Base-by-base conservation (phyloP, 129 eudicot genomes). In the Heracleum sosnowskyi region DNA sequence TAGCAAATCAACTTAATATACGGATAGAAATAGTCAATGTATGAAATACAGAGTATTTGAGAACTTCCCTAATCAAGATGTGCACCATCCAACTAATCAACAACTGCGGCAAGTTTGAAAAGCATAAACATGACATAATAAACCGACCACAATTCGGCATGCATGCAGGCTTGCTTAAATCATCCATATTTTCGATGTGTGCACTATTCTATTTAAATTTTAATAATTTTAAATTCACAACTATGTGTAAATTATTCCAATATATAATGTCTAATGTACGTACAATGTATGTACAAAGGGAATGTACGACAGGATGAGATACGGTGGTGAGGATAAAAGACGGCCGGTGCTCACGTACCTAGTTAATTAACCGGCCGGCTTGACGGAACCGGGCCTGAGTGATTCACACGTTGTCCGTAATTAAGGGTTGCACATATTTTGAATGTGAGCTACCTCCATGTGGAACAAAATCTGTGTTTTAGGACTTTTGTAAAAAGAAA, bases 91-190 rank as follows among this genome's bases (percentile, higher is more conserved):
- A 55, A 0, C 64, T 24, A 55, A 55, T 55, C 28, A n/a, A n/a
- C n/a, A 2, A 10, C 10, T 57, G 66, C 66, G 33, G 66, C 66
- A n/a, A 8, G 31, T 57, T 11, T 10, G 15, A 57, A 37, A n/a
- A 57, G 66, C 66, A n/a, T 57, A n/a, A 22, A n/a, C 15, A 57
- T 57, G 66, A 57, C 66, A n/a, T 57, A 24, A 11, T 1, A 55
- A 55, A 55, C 64, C 29, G 64, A 55, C 64, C 66, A n/a, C 5
- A 11, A 11, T 57, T 57, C 66, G 66, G 66, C 66, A 57, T 57
- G 66, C 66, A 57, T 57, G 66, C 33, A 57, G 66, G 66, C 66
- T 57, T 57, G 66, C 66, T 57, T 57, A n/a, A 57, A 57, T 10
- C 31, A 1, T 57, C 7, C 66, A n/a, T n/a, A 55, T 55, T 9